Base-by-base conservation (phyloP, 2,329 filamentous ascomycete genomes). In the Seiridium unicorne region DNA sequence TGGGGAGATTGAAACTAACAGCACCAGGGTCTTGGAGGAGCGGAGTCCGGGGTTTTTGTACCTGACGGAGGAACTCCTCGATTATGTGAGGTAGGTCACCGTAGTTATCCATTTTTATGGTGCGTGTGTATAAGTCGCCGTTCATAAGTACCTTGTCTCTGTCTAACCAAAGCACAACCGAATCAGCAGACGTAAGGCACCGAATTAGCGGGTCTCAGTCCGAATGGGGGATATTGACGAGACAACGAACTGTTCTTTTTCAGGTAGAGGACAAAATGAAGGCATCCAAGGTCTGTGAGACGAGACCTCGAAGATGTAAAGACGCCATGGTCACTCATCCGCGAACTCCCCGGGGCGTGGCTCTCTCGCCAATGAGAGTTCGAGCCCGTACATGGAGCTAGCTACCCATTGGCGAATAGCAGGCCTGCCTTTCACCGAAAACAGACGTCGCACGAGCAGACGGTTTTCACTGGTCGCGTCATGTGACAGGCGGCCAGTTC, bases 121-220 rank as follows among this genome's bases (percentile, higher is more conserved):
- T 60, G 57, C 46, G 46, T 49, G 60, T 57, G 60, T 60, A 47
- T 60, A 60, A 60, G 60, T 62, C 53, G 57, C 57, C 46, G 40
- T 51, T 55, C 60, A 59, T 44, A 56, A 36, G 56, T 49, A 51
- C 44, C 47, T 58, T 58, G 44, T 51, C 10, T 55, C 55, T 49
- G 55, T 58, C 46, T 32, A 42, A 51, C 44, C 53, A 31, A 49
- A 38, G 55, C 42, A 58, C 46, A 49, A 58, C 34, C 55, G 44
- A 58, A 51, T 58, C 55, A 58, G 55, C 46, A 44, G 44, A 51
- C 44, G 55, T 51, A 13, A 51, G 55, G 55, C 55, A 42, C 35
- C 35, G 38, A 58, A 18, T 51, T 44, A 60, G 59, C 59, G 59
- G 59, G 59, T 60, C 59, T 57, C 44, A 36, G 36, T 46, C 46